Percentiles rank a stretch among this genome's conserved stretches.
phyloP scores from a whole-genome alignment of 106 monocot genomes.

The Allium cepa region DNA sequence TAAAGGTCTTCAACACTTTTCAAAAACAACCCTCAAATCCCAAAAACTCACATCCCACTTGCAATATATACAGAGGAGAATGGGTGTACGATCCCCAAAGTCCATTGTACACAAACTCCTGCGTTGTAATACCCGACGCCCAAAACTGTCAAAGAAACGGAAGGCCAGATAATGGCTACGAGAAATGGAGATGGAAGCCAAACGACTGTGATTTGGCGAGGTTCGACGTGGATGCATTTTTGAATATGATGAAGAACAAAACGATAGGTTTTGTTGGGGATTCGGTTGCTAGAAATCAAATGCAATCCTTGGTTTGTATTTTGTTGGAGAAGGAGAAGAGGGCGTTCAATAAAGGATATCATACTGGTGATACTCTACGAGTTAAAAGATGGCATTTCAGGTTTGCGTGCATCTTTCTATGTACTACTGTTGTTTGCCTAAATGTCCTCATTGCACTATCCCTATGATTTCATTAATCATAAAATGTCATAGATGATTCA shows the following conservation, averaged over 20 bases:
- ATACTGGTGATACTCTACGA: not conserved
- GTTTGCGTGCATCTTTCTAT: not conserved
- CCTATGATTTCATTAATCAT: too few relatives aligned
- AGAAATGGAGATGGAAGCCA: constrained; percentile 91
- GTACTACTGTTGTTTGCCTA: too few relatives aligned
- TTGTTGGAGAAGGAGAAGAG: constrained; percentile 71
- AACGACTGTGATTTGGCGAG: constrained; percentile 62
- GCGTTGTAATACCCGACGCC: constrained; percentile 63
- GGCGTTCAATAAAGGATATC: constrained; percentile 44
- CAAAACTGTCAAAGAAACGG: constrained; percentile 96
- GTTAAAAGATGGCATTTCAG: constrained; percentile 54
- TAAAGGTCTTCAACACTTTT: too few relatives aligned
- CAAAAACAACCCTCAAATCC: not conserved
- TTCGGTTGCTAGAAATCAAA: constrained; percentile 77
- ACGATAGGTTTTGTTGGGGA: constrained; percentile 81
- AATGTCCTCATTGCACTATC: too few relatives aligned
- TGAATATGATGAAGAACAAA: constrained; percentile 77
- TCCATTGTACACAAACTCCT: constrained; percentile 69
- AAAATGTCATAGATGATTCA: too few relatives aligned
- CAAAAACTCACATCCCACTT: not conserved
- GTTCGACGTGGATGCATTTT: constrained; percentile 57
- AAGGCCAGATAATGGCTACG: constrained; percentile 73
- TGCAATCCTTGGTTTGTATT: constrained; percentile 82
- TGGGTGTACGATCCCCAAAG: constrained; percentile 58
- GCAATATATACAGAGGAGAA: constrained; percentile 65